These are phyloP conservation scores for Benincasa hispida DNA, from an alignment of 306 rosid species.

Conservation along the genomic window DNA sequence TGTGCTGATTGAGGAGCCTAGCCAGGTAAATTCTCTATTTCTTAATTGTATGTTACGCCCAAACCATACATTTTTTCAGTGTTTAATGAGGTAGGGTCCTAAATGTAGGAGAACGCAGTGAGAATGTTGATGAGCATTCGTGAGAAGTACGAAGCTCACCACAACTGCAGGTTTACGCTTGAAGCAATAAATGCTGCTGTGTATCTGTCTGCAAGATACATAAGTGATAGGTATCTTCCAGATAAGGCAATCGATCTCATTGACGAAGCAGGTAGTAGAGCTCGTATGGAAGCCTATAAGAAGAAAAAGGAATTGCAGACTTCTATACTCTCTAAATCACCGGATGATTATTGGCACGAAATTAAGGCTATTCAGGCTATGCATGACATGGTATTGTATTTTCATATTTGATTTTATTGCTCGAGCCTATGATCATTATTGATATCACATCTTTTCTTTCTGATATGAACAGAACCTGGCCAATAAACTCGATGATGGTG, in stretches of 20 bases:
- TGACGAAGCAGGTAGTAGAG: slow-evolving; percentile 96
- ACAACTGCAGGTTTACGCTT: slow-evolving; percentile 86
- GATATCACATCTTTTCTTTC: slow-evolving; percentile 6
- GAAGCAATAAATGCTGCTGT: slow-evolving; percentile 88
- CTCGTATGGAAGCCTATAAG: slow-evolving; percentile 66
- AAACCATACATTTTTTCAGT: neutral
- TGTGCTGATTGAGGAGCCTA: slow-evolving; percentile 73
- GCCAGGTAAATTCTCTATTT: slow-evolving; percentile 42
- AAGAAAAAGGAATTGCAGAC: slow-evolving; percentile 42
- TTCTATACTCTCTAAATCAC: slow-evolving; percentile 48
- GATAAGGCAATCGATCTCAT: slow-evolving; percentile 96
- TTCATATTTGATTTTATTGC: neutral
- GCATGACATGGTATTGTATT: slow-evolving; percentile 61
- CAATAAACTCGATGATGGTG: slow-evolving; percentile 38
- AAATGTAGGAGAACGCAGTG: slow-evolving; percentile 39
- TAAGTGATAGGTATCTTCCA: slow-evolving; percentile 76
- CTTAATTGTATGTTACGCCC: neutral
- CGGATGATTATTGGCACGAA: slow-evolving; percentile 75
- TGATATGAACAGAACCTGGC: slow-evolving; percentile 32
- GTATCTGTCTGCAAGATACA: slow-evolving; percentile 68
- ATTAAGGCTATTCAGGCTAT: slow-evolving; percentile 57
- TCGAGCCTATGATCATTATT: slow-evolving; percentile 2
- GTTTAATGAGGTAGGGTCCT: slow-evolving; percentile 10
- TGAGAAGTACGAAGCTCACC: slow-evolving; percentile 87
- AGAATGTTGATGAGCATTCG: slow-evolving; percentile 73